These are phyloP conservation scores for Trichothecium roseum DNA, from an alignment of 2,329 filamentous ascomycete species.

Conservation along the genomic window DNA sequence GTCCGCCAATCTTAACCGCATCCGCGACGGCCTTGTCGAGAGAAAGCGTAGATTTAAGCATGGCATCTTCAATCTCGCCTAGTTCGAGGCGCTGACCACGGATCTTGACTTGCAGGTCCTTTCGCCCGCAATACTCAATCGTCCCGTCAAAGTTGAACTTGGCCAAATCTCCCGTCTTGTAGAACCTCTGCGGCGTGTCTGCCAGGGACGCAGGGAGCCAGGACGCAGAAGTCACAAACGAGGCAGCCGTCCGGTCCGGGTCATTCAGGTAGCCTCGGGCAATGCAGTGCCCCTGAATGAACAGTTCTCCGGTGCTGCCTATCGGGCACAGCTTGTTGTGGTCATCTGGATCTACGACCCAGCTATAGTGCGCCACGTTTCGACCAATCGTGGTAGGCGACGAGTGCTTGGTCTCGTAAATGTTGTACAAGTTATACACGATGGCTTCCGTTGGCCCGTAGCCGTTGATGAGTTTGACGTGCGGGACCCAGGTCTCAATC, in stretches of 20 bases:
- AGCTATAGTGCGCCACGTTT: constrained; percentile 4
- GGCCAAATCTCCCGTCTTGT: not conserved
- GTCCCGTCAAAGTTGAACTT: constrained; percentile 1
- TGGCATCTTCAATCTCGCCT: constrained; percentile 1
- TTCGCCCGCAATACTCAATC: not conserved
- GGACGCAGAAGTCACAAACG: constrained; percentile 10
- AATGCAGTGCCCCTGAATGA: constrained; percentile 30
- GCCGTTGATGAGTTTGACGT: constrained; percentile 3
- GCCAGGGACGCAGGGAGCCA: constrained; percentile 2
- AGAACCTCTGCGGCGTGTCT: not conserved
- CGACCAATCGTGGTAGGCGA: constrained; percentile 3
- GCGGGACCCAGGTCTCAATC: constrained; percentile 4
- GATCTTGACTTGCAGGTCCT: constrained; percentile 3
- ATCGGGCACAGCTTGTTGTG: constrained; percentile 4
- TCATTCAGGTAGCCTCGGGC: constrained; percentile 39
- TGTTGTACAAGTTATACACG: constrained; percentile 2
- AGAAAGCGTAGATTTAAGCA: not conserved
- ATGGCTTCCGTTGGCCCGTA: constrained; percentile 6
- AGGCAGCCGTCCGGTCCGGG: constrained; percentile 13
- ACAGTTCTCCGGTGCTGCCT: constrained; percentile 7
- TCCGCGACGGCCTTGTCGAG: not conserved
- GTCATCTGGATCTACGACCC: constrained; percentile 6
- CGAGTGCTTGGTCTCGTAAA: not conserved
- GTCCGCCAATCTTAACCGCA: not conserved
- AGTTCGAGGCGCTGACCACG: constrained; percentile 2